Conservation (phyloP, 441 rosid genomes). For the Rhodomyrtus psidioides region DNA sequence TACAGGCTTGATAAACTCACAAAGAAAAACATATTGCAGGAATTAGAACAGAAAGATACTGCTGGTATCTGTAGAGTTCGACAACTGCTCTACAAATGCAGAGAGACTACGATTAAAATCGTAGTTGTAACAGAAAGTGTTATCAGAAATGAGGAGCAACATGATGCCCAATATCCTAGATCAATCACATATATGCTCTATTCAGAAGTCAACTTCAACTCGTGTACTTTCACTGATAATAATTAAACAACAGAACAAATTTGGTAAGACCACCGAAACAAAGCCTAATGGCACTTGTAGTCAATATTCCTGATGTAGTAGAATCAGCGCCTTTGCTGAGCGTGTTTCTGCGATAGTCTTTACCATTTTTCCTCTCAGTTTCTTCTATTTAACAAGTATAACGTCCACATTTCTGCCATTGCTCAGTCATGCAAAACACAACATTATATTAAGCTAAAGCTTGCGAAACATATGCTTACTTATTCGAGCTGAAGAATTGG, state of each 20-base stretch:
- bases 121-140: background rate
- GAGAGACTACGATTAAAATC: background rate
- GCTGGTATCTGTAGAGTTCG: background rate
- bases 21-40: background rate
- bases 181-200: background rate
- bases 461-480: conserved; percentile 30
- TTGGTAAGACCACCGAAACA: background rate
- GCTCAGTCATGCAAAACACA: background rate
- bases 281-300: background rate
- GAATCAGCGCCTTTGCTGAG: background rate
- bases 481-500: conserved; percentile 21
- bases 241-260: background rate
- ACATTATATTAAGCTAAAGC: background rate
- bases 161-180: background rate
- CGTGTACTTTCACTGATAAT: background rate
- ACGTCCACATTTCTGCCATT: background rate
- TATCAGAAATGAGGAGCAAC: background rate
- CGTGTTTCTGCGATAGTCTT: background rate
- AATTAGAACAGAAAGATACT: background rate
- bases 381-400: background rate
- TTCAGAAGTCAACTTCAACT: background rate
- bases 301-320: background rate
- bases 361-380: background rate
- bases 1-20: background rate
- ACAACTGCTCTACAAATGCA: background rate